Conservation (phyloP, 2,329 filamentous ascomycete species). For the Xylaria sp. region DNA sequence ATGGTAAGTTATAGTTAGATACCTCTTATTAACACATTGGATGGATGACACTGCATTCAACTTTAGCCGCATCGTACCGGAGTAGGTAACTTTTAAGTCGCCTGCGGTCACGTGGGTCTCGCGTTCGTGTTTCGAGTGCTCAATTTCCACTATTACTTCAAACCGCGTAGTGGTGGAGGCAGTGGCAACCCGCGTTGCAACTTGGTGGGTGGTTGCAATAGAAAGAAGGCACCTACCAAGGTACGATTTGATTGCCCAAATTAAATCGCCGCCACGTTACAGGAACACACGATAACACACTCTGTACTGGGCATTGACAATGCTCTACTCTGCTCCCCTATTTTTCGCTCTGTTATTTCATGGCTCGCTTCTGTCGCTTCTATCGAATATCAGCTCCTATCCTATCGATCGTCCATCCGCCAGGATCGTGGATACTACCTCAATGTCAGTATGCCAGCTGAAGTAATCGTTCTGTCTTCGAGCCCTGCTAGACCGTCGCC, state of each 20-base stretch:
- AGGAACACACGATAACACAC: neutral
- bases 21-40: neutral
- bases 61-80: no score
- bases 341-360: neutral
- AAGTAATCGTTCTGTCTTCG: conserved; percentile 52
- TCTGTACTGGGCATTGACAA: neutral
- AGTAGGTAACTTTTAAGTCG: neutral
- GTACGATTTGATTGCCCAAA: conserved; percentile 1
- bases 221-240: neutral
- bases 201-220: neutral
- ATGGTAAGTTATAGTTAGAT: neutral
- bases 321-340: neutral
- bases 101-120: conserved; percentile 20
- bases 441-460: conserved; percentile 47
- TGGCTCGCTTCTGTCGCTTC: no score
- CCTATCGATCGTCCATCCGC: neutral
- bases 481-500: conserved; percentile 45
- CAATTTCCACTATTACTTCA: conserved; percentile 12
- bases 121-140: conserved; percentile 15
- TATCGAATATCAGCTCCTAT: neutral
- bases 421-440: neutral
- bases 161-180: neutral
- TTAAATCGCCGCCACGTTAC: conserved; percentile 2
- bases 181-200: conserved; percentile 4
- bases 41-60: neutral